Conservation (phyloP, 2,329 filamentous ascomycete genomes). For the Trichoderma atroviride region DNA sequence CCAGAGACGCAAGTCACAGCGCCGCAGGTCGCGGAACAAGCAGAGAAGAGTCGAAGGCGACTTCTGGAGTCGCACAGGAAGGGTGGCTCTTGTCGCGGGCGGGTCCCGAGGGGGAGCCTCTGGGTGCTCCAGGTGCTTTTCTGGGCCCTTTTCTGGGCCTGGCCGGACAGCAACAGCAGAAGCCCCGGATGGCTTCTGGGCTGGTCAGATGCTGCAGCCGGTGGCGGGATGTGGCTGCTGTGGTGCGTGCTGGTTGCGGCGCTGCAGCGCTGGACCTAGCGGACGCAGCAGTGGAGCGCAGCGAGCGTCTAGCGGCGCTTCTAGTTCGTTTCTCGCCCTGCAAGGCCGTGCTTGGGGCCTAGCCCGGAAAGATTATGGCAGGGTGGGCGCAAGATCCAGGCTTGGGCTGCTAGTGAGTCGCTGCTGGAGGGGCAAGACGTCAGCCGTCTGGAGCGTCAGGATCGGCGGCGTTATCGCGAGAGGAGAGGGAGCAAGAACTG, state of each 20-base stretch:
- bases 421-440: slow-evolving; percentile 27
- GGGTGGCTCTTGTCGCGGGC: slow-evolving; percentile 28
- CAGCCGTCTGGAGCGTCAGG: slow-evolving; percentile 23
- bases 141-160: background rate
- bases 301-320: slow-evolving; percentile 25
- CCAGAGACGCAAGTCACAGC: slow-evolving; percentile 21
- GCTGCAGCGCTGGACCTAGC: slow-evolving; percentile 7
- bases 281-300: slow-evolving; percentile 22
- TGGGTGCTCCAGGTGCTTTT: background rate
- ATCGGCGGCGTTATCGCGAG: slow-evolving; percentile 25
- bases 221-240: slow-evolving; percentile 28
- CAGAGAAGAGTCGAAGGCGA: slow-evolving; percentile 27
- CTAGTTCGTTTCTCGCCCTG: slow-evolving; percentile 24
- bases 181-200: slow-evolving; percentile 6
- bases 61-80: slow-evolving; percentile 26
- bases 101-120: slow-evolving; percentile 23
- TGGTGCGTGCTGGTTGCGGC: slow-evolving; percentile 16
- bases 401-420: slow-evolving; percentile 14
- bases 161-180: background rate
- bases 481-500: background rate
- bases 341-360: slow-evolving; percentile 11
- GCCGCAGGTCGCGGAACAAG: slow-evolving; percentile 26
- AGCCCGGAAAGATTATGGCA: slow-evolving; percentile 25
- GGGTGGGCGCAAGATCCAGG: slow-evolving; percentile 19
- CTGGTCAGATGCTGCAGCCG: slow-evolving; percentile 21